These are phyloP conservation scores for Mycena belliarum DNA, from an alignment of 768 basidiomycete species.

Conservation along the genomic window DNA sequence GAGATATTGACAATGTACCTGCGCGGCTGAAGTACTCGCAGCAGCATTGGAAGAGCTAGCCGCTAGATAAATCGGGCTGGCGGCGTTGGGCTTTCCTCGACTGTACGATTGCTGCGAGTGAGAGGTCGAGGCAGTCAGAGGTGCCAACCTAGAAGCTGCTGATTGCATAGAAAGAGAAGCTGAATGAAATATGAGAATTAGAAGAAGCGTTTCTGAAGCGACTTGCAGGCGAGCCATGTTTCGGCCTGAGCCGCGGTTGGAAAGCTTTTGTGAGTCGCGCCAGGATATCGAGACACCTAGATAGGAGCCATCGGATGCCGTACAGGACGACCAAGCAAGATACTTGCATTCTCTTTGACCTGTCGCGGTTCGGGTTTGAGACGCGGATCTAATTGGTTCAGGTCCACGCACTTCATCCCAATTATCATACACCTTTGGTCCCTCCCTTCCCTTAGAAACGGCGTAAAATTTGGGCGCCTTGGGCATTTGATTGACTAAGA, in stretches of 20 bases:
- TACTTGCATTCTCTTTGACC: conserved; percentile 49
- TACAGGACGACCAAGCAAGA: not conserved
- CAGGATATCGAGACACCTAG: conserved; percentile 55
- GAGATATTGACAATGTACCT: no score
- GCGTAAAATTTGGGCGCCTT: conserved; percentile 66
- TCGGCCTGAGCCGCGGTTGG: conserved; percentile 44
- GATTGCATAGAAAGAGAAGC: conserved; percentile 4
- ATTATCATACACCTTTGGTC: conserved; percentile 54
- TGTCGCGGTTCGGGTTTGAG: conserved; percentile 22
- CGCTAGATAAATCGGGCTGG: not conserved
- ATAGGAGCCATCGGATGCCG: not conserved
- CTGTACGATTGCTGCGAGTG: conserved; percentile 7
- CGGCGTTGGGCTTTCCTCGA: not conserved
- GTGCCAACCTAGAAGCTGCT: not conserved
- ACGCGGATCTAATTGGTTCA: no score
- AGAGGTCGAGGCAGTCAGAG: not conserved
- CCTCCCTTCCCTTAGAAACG: conserved; percentile 57
- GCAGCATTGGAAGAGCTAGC: not conserved
- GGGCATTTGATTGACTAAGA: not conserved
- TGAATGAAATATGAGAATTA: not conserved
- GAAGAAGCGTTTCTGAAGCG: not conserved
- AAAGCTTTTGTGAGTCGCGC: conserved; percentile 57
- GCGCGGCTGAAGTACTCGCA: conserved; percentile 4
- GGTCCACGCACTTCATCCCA: conserved; percentile 58
- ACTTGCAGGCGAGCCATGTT: conserved; percentile 46